Conservation (phyloP, 192 early-diverging fungal genomes). For the Coemansia sp. region DNA sequence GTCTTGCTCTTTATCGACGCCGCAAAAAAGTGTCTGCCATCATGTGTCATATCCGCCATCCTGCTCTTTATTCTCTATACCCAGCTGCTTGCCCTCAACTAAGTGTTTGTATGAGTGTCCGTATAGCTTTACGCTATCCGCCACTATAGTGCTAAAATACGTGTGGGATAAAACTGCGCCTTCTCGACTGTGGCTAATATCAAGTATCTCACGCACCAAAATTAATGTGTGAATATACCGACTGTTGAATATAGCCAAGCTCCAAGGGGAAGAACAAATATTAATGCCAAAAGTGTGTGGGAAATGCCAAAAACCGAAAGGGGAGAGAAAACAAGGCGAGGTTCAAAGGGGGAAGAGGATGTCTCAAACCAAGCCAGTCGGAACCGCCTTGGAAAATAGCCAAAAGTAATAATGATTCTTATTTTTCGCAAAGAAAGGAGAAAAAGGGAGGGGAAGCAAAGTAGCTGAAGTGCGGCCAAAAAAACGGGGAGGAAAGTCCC, state of each 20-base stretch:
- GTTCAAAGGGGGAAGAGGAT: conserved; percentile 8
- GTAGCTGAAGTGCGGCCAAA: conserved; percentile 1
- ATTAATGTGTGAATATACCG: neutral
- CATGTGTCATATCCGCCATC: conserved; percentile 25
- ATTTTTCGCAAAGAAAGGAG: neutral
- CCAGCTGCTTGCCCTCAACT: too few relatives aligned
- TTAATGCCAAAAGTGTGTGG: conserved; percentile 1
- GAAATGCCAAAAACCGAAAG: conserved; percentile 8
- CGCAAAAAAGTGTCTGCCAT: conserved; percentile 24
- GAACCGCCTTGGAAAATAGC: neutral
- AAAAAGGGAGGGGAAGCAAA: conserved; percentile 1
- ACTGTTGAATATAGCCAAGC: too few relatives aligned
- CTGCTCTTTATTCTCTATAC: too few relatives aligned
- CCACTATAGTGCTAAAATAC: too few relatives aligned
- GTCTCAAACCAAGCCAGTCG: conserved; percentile 2
- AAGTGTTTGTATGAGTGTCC: too few relatives aligned
- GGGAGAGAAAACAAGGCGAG: conserved; percentile 4
- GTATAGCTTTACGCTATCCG: too few relatives aligned
- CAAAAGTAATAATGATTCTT: neutral
- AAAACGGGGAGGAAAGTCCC: neutral
- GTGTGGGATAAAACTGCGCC: too few relatives aligned
- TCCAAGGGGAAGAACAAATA: neutral
- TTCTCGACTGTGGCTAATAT: neutral
- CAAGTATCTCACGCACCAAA: conserved; percentile 1
- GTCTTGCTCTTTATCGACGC: conserved; percentile 27